Percentiles rank a stretch among this genome's conserved stretches.
Conservation (phyloP, 1,284 basidiomycete genomes). For the Cutaneotrichosporon sp. region DNA sequence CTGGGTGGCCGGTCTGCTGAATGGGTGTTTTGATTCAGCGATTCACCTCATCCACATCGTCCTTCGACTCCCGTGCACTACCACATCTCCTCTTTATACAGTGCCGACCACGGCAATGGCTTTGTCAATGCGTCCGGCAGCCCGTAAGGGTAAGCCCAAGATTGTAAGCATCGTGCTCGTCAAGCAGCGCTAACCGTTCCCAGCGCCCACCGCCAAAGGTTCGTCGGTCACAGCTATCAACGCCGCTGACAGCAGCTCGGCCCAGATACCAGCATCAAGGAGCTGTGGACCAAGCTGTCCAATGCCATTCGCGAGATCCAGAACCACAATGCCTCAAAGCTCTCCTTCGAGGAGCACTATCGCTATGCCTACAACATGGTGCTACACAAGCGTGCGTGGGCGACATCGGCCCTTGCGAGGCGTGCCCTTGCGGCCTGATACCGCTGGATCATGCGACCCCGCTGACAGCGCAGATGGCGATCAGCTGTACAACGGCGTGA, state of each 20-base stretch:
- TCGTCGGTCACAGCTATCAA: too few species aligned
- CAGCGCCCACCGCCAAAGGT: slow-evolving; percentile 45
- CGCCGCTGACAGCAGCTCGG: slow-evolving; percentile 28
- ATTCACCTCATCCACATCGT: neutral
- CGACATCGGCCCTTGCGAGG: neutral
- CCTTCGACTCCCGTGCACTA: neutral
- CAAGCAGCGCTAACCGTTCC: slow-evolving; percentile 5
- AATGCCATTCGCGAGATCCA: slow-evolving; percentile 89
- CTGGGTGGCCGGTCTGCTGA: too few species aligned
- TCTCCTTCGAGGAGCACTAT: slow-evolving; percentile 97
- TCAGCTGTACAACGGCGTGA: slow-evolving; percentile 82
- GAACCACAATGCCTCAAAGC: slow-evolving; percentile 83
- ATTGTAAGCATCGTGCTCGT: slow-evolving; percentile 28
- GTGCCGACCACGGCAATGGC: slow-evolving; percentile 19
- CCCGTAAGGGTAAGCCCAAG: slow-evolving; percentile 41
- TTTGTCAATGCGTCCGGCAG: slow-evolving; percentile 37
- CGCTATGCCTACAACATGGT: slow-evolving; percentile 93
- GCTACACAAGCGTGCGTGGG: slow-evolving; percentile 60
- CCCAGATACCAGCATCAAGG: slow-evolving; percentile 44
- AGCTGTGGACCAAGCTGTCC: slow-evolving; percentile 45
- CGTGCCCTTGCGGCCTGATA: too few species aligned
- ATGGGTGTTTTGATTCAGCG: too few species aligned
- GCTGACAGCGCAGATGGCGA: slow-evolving; percentile 56
- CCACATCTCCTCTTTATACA: neutral
- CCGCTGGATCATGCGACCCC: too few species aligned